phyloP scores from a whole-genome alignment of 2,329 filamentous ascomycete species.

The Xylaria sp. region DNA sequence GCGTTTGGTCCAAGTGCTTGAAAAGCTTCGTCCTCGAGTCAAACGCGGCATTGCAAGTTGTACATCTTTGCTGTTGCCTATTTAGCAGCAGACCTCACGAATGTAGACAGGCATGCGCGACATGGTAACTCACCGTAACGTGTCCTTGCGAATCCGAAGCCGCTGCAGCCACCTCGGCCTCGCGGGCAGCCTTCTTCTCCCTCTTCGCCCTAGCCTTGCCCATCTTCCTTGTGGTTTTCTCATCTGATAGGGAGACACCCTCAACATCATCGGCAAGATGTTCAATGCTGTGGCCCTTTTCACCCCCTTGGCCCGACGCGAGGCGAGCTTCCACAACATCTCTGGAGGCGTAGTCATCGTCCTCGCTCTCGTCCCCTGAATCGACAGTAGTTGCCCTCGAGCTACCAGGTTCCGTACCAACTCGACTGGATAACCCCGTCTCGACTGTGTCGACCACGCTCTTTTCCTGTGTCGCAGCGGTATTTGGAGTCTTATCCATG shows the following conservation, averaged over 20 bases:
- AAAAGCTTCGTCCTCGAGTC: constrained; percentile 73
- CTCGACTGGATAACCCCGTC: constrained; percentile 5
- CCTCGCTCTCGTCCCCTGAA: constrained; percentile 28
- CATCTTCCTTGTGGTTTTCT: constrained; percentile 42
- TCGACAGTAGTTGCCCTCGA: constrained; percentile 8
- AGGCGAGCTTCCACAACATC: constrained; percentile 48
- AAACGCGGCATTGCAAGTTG: constrained; percentile 50
- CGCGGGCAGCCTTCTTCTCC: constrained; percentile 50
- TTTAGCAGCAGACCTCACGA: constrained; percentile 2
- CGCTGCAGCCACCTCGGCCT: constrained; percentile 25
- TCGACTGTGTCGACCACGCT: not conserved
- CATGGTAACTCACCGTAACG: constrained; percentile 39
- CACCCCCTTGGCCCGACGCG: constrained; percentile 13
- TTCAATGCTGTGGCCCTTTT: constrained; percentile 9
- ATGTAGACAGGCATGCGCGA: too few species aligned
- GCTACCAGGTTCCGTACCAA: constrained; percentile 9
- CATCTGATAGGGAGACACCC: constrained; percentile 33
- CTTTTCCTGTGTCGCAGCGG: not conserved
- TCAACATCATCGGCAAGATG: constrained; percentile 22
- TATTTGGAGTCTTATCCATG: not conserved
- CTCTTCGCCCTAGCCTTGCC: constrained; percentile 57
- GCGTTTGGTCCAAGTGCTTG: constrained; percentile 67
- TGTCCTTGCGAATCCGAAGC: constrained; percentile 39
- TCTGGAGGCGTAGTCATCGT: constrained; percentile 53
- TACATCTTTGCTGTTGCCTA: constrained; percentile 44